phyloP scores from a whole-genome alignment of 2,329 filamentous ascomycete species.

The Helicocarpus griseus region DNA sequence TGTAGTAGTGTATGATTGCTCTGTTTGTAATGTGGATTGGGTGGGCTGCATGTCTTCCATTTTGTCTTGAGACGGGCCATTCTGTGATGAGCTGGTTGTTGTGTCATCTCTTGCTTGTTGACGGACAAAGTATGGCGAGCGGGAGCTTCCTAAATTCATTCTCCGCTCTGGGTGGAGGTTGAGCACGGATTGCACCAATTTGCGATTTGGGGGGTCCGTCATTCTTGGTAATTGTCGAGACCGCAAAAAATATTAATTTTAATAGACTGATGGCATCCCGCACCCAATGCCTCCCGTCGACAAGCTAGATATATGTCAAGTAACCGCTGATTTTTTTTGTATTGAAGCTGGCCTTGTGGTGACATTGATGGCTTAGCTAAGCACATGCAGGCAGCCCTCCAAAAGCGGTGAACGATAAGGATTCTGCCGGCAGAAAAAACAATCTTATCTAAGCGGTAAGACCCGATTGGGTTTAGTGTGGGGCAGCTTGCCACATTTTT shows the following conservation, averaged over 20 bases:
- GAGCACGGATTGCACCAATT: conserved; percentile 14
- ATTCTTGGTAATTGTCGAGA: background rate
- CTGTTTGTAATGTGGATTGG: background rate
- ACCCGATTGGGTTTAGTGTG: background rate
- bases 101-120: background rate
- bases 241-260: background rate
- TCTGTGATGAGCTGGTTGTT: background rate
- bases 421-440: conserved; percentile 1
- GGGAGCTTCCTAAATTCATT: background rate
- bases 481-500: background rate
- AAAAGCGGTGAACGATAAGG: background rate
- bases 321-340: too few relatives aligned
- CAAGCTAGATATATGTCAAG: background rate
- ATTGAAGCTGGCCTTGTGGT: background rate
- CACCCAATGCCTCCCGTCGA: background rate
- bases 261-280: background rate
- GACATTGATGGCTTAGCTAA: background rate
- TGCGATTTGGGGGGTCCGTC: conserved; percentile 4
- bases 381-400: background rate
- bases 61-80: conserved; percentile 1
- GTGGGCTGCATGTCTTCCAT: conserved; percentile 12
- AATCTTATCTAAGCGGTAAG: conserved; percentile 1
- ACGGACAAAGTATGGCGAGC: conserved; percentile 3
- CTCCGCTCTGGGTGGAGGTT: conserved; percentile 11
- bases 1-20: background rate